These are phyloP conservation scores for Penicillium occitanis DNA, from an alignment of 2,329 filamentous ascomycete species.

Conservation along the genomic window DNA sequence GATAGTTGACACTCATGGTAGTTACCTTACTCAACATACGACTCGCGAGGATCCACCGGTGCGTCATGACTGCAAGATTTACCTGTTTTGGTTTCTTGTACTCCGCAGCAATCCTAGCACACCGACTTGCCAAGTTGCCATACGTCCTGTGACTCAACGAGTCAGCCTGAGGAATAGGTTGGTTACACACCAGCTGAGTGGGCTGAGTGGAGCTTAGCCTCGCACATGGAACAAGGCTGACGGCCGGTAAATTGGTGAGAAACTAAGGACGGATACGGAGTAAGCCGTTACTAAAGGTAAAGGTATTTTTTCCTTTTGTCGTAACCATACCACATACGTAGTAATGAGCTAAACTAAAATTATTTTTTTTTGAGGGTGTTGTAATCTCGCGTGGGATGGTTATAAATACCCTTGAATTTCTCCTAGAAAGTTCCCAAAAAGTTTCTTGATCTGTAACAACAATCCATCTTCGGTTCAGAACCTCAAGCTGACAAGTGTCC, in stretches of 20 bases:
- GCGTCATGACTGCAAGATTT: constrained; percentile 7
- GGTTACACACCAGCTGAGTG: constrained; percentile 12
- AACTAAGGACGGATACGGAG: constrained; percentile 6
- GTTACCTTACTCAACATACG: not conserved
- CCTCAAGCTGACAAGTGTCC: not conserved
- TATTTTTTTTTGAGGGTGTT: constrained; percentile 7
- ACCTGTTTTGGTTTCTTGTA: constrained; percentile 7
- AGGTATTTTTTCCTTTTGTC: not conserved
- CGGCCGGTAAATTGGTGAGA: constrained; percentile 6
- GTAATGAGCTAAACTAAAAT: not conserved
- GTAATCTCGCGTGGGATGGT: not conserved
- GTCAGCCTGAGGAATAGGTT: constrained; percentile 8
- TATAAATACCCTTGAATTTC: constrained; percentile 14
- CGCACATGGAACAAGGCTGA: constrained; percentile 16
- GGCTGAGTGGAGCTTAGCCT: constrained; percentile 5
- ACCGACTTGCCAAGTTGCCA: not conserved
- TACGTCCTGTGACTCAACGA: constrained; percentile 13
- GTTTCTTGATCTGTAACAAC: constrained; percentile 4
- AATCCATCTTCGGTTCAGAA: not conserved
- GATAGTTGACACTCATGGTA: not conserved
- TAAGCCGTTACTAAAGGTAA: not conserved
- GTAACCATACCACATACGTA: constrained; percentile 7
- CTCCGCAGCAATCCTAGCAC: not conserved
- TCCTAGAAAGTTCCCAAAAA: not conserved
- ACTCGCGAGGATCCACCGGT: constrained; percentile 7